Evolutionary conservation across 2,329 filamentous ascomycete species (phyloP).

Genomic region (Trichoderma cornu-damae): DNA sequence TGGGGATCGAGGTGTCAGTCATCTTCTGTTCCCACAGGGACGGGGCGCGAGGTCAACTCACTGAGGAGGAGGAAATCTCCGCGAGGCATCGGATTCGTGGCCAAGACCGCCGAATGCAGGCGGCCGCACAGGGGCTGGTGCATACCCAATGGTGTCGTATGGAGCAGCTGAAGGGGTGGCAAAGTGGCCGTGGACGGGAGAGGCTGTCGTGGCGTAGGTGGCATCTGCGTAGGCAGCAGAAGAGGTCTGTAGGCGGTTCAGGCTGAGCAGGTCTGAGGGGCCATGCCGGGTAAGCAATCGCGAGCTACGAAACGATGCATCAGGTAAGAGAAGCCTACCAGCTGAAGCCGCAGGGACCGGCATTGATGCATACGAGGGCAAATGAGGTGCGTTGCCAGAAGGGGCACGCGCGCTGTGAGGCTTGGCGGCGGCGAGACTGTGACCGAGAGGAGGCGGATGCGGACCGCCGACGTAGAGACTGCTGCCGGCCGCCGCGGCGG

Average conservation of each 20-base stretch:
- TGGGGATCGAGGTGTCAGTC: not conserved
- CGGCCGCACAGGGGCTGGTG: slow-evolving; percentile 57
- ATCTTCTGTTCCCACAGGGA: not conserved
- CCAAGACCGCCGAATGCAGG: slow-evolving; percentile 45
- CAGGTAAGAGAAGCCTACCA: slow-evolving; percentile 43
- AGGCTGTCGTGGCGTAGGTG: slow-evolving; percentile 61
- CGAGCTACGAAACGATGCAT: not conserved
- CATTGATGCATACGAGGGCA: slow-evolving; percentile 68
- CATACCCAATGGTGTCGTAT: slow-evolving; percentile 74
- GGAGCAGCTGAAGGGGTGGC: slow-evolving; percentile 58
- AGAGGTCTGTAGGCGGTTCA: slow-evolving; percentile 59
- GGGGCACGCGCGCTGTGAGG: slow-evolving; percentile 48
- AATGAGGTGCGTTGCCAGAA: slow-evolving; percentile 51
- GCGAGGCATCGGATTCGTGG: slow-evolving; percentile 49
- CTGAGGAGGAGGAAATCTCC: slow-evolving; percentile 83
- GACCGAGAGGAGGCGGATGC: slow-evolving; percentile 41
- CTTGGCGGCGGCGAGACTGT: slow-evolving; percentile 50
- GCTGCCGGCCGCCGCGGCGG: slow-evolving; percentile 50
- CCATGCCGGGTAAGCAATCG: slow-evolving; percentile 56
- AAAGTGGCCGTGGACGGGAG: slow-evolving; percentile 62
- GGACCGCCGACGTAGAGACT: slow-evolving; percentile 60
- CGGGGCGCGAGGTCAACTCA: slow-evolving; percentile 48
- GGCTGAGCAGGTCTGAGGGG: slow-evolving; percentile 68
- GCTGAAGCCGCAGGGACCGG: slow-evolving; percentile 69
- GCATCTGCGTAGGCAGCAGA: slow-evolving; percentile 66